Conservation (phyloP, 495 filamentous ascomycete species). For the Xylaria acuta region DNA sequence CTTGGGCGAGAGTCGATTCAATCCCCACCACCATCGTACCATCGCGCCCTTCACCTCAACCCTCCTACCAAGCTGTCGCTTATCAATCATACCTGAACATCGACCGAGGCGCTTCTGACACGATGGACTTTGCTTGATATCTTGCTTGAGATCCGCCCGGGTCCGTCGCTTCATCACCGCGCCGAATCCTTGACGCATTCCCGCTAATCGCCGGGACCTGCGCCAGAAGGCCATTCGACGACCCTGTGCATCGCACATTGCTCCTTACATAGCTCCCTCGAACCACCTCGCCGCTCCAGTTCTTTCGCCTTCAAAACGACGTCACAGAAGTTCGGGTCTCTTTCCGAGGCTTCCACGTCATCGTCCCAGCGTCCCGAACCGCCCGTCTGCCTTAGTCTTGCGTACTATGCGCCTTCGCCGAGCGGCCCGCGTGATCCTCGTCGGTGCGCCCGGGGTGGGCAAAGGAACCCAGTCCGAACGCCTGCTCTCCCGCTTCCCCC, state of each 20-base stretch:
- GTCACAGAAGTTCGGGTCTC: background rate
- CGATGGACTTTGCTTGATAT: constrained; percentile 20
- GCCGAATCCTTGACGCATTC: background rate
- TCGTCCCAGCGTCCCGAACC: constrained; percentile 13
- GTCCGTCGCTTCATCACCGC: constrained; percentile 9
- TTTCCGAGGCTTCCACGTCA: constrained; percentile 20
- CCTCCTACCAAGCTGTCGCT: constrained; percentile 1
- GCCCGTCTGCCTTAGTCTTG: background rate
- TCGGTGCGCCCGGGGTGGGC: constrained; percentile 90
- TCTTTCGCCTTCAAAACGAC: background rate
- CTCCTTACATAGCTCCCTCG: background rate
- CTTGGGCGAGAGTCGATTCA: background rate
- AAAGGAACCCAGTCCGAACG: constrained; percentile 96
- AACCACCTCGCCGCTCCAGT: background rate
- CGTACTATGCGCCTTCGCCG: constrained; percentile 68
- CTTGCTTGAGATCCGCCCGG: constrained; percentile 20
- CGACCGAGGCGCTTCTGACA: constrained; percentile 7
- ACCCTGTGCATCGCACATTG: background rate
- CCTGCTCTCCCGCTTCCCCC: constrained; percentile 82
- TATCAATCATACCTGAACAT: background rate
- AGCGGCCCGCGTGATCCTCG: constrained; percentile 91
- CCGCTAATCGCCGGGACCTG: background rate
- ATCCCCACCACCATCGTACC: constrained; percentile 22
- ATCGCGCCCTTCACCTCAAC: background rate
- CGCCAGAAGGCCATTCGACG: background rate